Percentiles rank a stretch among this genome's conserved stretches.
Conservation (phyloP, 2,329 filamentous ascomycete species). For the Pseudogymnoascus sp. region DNA sequence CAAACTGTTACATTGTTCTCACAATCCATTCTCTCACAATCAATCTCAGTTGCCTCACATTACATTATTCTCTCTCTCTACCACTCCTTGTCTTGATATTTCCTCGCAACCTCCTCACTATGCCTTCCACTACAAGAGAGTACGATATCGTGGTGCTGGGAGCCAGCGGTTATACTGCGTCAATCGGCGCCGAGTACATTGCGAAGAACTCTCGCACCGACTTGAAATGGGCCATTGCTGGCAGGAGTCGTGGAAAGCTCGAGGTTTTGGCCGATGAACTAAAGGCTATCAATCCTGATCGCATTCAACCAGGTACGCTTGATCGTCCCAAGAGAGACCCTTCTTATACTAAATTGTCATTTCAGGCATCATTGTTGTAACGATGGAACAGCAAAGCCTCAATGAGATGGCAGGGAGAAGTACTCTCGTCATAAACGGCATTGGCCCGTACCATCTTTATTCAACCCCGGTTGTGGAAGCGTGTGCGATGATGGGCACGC, state of each 20-base stretch:
- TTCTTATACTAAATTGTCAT: neutral
- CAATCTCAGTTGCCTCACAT: neutral
- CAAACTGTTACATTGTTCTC: neutral
- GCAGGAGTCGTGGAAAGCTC: slow-evolving; percentile 40
- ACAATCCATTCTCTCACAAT: neutral
- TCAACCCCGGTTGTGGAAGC: slow-evolving; percentile 57
- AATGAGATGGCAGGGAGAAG: slow-evolving; percentile 28
- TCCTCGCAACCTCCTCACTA: neutral
- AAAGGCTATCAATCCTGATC: slow-evolving; percentile 43
- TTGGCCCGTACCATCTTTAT: slow-evolving; percentile 56
- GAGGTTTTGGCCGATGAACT: slow-evolving; percentile 46
- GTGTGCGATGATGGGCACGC: slow-evolving; percentile 55
- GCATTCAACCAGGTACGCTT: slow-evolving; percentile 42
- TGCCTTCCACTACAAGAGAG: slow-evolving; percentile 20
- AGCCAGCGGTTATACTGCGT: slow-evolving; percentile 60
- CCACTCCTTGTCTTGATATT: neutral
- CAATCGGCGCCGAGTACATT: slow-evolving; percentile 52
- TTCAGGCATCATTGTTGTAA: slow-evolving; percentile 8
- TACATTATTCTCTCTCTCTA: neutral
- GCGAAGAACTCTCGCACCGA: slow-evolving; percentile 48
- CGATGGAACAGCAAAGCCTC: slow-evolving; percentile 10
- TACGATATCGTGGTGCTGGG: slow-evolving; percentile 58
- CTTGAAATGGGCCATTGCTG: slow-evolving; percentile 59
- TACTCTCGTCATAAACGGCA: slow-evolving; percentile 49
- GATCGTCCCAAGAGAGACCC: neutral